Base-by-base conservation (phyloP, 305 asterid genomes). In the Fraxinus ornus region DNA sequence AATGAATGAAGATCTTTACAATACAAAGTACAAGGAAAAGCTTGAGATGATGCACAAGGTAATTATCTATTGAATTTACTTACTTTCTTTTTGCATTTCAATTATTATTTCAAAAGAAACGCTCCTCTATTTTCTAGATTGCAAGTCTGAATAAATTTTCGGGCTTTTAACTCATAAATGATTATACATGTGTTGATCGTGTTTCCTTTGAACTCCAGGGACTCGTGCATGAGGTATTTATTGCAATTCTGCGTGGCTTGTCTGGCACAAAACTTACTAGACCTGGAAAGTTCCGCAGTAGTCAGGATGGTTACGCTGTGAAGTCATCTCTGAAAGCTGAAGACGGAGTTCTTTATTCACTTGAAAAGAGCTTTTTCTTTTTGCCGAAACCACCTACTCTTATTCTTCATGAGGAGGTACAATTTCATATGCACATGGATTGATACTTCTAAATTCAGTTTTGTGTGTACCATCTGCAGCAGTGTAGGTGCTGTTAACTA, bases 271-370 rank as follows among this genome's bases (percentile, higher is more conserved):
- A 93, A 90, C 89, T 97, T 84, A 97, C 99, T 37, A 92, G 91
- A 89, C 98, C 99, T 47, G 99, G 99, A 80, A 90, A 88, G 82
- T 97, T 97, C 84, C 97, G 97, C 32, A 95, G 98, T 88, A 83
- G 88, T 87, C 97, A 88, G 79, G 92, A 91, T 75, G 99, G 99
- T 75, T 95, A 91, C 87, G 98, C 98, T 80, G 98, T 97, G 83
- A 97, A 95, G 88, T 97, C 99, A 71, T 97, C 99, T 13, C 89
- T 97, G 83, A 97, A 97, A 92, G 99, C 99, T 87, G 99, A 97
- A 92, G 99, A 97, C 84, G 99, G 99, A 82, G 91, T 92, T 88
- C 97, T 97, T 80, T 97, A 97, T 92, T 98, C 98, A 47, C 98
- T 97, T 70, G 99, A 97, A 81, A 97, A 97, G 91, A 91, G 98